These are phyloP conservation scores for Trichomonas tenax DNA, from an alignment of 208 protist genomes.

Conservation along the genomic window DNA sequence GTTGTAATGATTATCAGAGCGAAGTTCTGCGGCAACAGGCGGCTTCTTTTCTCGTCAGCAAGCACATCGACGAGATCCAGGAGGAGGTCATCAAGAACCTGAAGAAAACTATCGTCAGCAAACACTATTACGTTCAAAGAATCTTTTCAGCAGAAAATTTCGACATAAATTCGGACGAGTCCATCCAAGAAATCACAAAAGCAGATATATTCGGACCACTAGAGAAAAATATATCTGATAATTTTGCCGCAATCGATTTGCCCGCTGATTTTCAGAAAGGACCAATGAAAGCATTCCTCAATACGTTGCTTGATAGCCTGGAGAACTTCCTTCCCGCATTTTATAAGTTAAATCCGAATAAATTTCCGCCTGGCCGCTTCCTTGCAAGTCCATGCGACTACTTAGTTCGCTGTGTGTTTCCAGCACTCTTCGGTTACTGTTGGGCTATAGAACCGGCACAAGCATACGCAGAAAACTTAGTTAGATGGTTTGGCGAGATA, in stretches of 20 bases:
- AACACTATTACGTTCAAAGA: neutral
- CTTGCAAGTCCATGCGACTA: neutral
- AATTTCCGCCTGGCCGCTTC: neutral
- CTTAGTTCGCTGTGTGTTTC: neutral
- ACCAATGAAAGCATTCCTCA: slow-evolving; percentile 8
- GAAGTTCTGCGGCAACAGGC: neutral
- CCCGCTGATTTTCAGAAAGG: neutral
- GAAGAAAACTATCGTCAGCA: neutral
- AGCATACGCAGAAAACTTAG: neutral
- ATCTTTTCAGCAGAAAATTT: neutral
- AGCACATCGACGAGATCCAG: neutral
- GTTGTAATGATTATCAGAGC: neutral
- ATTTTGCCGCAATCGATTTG: neutral
- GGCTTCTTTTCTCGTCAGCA: neutral
- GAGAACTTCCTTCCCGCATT: neutral
- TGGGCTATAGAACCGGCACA: neutral
- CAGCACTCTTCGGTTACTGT: neutral
- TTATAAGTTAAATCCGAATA: neutral
- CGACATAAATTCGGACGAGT: neutral
- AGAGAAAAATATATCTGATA: neutral
- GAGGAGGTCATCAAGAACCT: neutral
- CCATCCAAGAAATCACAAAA: neutral
- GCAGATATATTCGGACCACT: neutral
- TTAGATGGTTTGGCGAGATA: slow-evolving; percentile 5
- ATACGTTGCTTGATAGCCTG: neutral